Evolutionary conservation across 2,329 filamentous ascomycete species (phyloP), one percentile per base, ranked within the genome.

Genomic region (Rutstroemia sp.): DNA sequence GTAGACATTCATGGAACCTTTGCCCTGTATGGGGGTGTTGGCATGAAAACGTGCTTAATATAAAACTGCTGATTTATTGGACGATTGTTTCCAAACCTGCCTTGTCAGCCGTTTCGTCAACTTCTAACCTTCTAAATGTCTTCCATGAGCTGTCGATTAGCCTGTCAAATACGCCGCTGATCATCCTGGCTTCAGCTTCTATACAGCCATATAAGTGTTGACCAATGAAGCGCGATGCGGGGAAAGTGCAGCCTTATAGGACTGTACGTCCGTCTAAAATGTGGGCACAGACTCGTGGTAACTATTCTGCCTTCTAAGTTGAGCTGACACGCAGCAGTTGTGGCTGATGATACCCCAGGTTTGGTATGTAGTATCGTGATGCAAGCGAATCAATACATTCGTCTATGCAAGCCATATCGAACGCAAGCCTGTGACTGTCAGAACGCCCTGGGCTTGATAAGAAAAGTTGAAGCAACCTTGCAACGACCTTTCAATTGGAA

Each of bases 331-430:
- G 6, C n/a, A 42, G n/a, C 9, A 5, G 6, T 42, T 19, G 16
- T 19, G n/a, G n/a, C 39, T 4, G 39, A 10, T 10, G 3, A 34
- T 34, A 34, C 34, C 25, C n/a, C 5, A 30, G 25, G 16, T 30
- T 49, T 14, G 52, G 46, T 49, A 49, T 25, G 12, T 42, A n/a
- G 39, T 42, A 42, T 39, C 17, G 39, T 19, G 17, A 40, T 5
- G 38, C 14, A 54, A 49, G 34, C 52, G 34, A 54, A 42, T 54
- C 52, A 54, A 54, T 49, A 49, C 45, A 42, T 19, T 23, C 23
- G 27, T 19, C 36, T 25, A 39, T 27, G 34, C 45, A 23, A 42
- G 39, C 39, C 9, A 42, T 42, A 42, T 6, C 16, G 5, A 42
- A 14, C 23, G 7, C 30, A 27, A 14, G n/a, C 10, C 14, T 54